phyloP scores from a whole-genome alignment of 2,329 filamentous ascomycete species.

The Emergomyces orientalis region DNA sequence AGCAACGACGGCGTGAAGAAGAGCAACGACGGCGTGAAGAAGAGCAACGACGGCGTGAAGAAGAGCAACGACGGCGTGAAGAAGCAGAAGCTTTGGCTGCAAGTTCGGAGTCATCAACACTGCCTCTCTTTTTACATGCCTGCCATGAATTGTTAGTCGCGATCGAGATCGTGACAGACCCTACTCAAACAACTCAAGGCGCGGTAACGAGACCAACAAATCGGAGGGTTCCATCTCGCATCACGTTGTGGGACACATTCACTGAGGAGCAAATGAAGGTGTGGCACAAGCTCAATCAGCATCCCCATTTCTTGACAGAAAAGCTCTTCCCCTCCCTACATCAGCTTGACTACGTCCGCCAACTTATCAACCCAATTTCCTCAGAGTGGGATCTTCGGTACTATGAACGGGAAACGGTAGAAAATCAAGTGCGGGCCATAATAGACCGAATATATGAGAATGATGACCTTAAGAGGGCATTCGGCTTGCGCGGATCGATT shows the following conservation, averaged over 20 bases:
- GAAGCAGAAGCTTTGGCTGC: not conserved
- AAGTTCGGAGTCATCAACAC: constrained; percentile 7
- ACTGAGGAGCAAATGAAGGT: constrained; percentile 5
- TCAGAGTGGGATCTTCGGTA: constrained; percentile 29
- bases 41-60: too few relatives aligned
- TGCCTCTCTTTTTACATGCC: constrained; percentile 8
- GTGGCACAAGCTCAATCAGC: constrained; percentile 10
- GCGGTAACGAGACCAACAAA: constrained; percentile 12
- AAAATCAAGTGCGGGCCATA: constrained; percentile 30
- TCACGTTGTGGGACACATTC: constrained; percentile 12
- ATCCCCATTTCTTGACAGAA: constrained; percentile 9
- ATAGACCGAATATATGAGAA: constrained; percentile 24
- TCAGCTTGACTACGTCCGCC: constrained; percentile 13
- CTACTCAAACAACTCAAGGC: constrained; percentile 14
- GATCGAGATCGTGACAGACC: constrained; percentile 13
- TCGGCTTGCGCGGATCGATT: constrained; percentile 27
- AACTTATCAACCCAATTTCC: constrained; percentile 24
- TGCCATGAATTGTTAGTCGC: constrained; percentile 13
- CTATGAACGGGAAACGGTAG: constrained; percentile 28
- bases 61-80: constrained; percentile 1
- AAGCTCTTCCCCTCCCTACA: constrained; percentile 10
- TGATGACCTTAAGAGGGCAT: constrained; percentile 19
- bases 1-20: too few relatives aligned
- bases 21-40: too few relatives aligned
- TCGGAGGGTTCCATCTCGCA: constrained; percentile 11